Evolutionary conservation across 345 rosid species (phyloP).

Genomic region (Rhizophora apiculata): DNA sequence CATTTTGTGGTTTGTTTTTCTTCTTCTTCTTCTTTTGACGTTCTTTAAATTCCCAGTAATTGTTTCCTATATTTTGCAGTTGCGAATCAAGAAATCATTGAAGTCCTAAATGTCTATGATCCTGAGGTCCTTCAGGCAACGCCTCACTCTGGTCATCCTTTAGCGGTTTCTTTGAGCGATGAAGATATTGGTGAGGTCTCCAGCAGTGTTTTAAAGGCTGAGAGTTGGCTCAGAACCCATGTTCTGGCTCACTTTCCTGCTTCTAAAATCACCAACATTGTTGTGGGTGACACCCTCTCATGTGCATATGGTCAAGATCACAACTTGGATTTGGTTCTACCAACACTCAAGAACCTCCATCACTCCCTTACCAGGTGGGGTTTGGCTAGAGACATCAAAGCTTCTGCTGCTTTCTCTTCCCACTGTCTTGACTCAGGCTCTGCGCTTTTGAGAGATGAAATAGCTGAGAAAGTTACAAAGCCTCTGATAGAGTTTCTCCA

Average conservation of each 20-base stretch:
- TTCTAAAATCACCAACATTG: conserved; percentile 57
- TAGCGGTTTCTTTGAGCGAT: conserved; percentile 48
- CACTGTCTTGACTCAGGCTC: conserved; percentile 32
- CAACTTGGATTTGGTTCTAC: conserved; percentile 37
- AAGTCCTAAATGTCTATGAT: conserved; percentile 35
- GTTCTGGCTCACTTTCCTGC: conserved; percentile 67
- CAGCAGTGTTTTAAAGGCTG: conserved; percentile 55
- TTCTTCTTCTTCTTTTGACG: background rate
- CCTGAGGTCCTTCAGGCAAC: conserved; percentile 26
- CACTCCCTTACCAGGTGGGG: conserved; percentile 77
- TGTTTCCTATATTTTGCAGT: conserved; percentile 27
- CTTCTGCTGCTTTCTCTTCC: conserved; percentile 50
- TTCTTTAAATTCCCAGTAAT: background rate
- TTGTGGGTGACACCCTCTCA: conserved; percentile 37
- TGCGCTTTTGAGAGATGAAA: conserved; percentile 14
- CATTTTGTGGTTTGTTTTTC: background rate
- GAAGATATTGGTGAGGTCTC: conserved; percentile 51
- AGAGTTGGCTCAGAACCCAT: conserved; percentile 62
- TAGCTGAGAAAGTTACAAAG: conserved; percentile 27
- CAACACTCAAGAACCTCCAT: conserved; percentile 51
- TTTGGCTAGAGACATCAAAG: conserved; percentile 57
- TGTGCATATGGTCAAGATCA: conserved; percentile 41
- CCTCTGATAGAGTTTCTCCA: conserved; percentile 43
- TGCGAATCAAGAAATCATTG: conserved; percentile 54
- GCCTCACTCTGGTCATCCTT: conserved; percentile 28